These are phyloP conservation scores for Aspergillus cavernicola DNA, from an alignment of 495 filamentous ascomycete species.

Conservation along the genomic window DNA sequence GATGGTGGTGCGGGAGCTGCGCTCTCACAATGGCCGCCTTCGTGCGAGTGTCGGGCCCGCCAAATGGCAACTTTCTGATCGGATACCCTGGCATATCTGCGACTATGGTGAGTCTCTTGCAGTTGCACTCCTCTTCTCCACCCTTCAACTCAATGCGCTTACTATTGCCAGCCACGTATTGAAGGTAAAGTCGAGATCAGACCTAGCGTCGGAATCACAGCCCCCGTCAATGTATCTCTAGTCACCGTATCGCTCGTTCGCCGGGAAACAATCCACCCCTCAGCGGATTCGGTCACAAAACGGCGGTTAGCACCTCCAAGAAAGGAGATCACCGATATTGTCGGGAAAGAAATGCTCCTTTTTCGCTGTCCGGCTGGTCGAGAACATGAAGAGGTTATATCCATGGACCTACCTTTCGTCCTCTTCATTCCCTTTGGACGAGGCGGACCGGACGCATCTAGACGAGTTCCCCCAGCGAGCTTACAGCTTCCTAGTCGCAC, in stretches of 20 bases:
- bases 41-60: slow-evolving; percentile 94
- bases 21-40: slow-evolving; percentile 71
- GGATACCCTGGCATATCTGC: slow-evolving; percentile 98
- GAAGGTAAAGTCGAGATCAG: slow-evolving; percentile 98
- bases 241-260: slow-evolving; percentile 91
- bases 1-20: slow-evolving; percentile 43
- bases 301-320: slow-evolving; percentile 88
- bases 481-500: slow-evolving; percentile 86
- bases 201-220: slow-evolving; percentile 74
- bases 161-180: slow-evolving; percentile 69
- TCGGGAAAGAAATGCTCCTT: slow-evolving; percentile 91
- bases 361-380: slow-evolving; percentile 80
- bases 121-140: too few relatives aligned
- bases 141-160: slow-evolving; percentile 6
- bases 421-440: slow-evolving; percentile 95
- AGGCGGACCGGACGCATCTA: slow-evolving; percentile 79
- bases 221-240: slow-evolving; percentile 84
- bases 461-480: slow-evolving; percentile 87
- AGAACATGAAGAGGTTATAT: slow-evolving; percentile 81
- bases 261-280: slow-evolving; percentile 93
- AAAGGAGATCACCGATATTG: slow-evolving; percentile 85
- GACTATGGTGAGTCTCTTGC: slow-evolving; percentile 69
- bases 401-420: slow-evolving; percentile 98
- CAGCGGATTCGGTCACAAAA: slow-evolving; percentile 88
- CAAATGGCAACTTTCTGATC: slow-evolving; percentile 94